Evolutionary conservation across 805 yeast species (phyloP).

Genomic region (Ogataea minuta): DNA sequence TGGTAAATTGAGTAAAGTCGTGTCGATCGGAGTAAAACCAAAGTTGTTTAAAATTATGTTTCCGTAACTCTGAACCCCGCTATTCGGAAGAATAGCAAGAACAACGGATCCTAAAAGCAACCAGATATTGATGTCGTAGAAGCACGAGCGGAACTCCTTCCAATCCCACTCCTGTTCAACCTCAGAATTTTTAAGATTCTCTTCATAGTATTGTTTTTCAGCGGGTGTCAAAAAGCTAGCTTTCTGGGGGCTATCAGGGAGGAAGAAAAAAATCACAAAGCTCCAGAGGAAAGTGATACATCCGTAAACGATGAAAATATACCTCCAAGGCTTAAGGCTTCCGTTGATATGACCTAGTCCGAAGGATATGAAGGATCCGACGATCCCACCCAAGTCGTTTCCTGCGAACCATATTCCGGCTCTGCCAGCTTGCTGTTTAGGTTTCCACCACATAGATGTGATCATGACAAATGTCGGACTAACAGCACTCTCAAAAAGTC

Average conservation of each 20-base stretch:
- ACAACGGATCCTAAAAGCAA: constrained; percentile 43
- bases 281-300: constrained; percentile 45
- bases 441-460: constrained; percentile 58
- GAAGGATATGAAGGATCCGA: constrained; percentile 53
- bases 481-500: constrained; percentile 50
- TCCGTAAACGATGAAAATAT: constrained; percentile 61
- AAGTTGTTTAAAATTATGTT: constrained; percentile 38
- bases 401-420: constrained; percentile 43
- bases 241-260: constrained; percentile 46
- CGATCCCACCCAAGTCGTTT: constrained; percentile 45
- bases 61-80: constrained; percentile 45
- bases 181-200: constrained; percentile 54
- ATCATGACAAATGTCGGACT: constrained; percentile 57
- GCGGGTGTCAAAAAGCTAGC: constrained; percentile 43
- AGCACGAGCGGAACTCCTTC: constrained; percentile 52
- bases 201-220: constrained; percentile 45
- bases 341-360: constrained; percentile 45
- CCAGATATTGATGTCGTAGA: constrained; percentile 51
- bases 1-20: constrained; percentile 39
- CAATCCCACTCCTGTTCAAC: constrained; percentile 54
- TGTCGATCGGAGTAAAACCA: constrained; percentile 33
- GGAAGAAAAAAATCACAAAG: constrained; percentile 30
- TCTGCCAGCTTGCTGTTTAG: constrained; percentile 41
- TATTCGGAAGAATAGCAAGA: constrained; percentile 44
- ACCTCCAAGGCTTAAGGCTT: constrained; percentile 55